Percentiles rank a stretch among this genome's conserved stretches.
Evolutionary conservation across 768 basidiomycete species (phyloP).

Genomic region (Daedaleopsis nitida): DNA sequence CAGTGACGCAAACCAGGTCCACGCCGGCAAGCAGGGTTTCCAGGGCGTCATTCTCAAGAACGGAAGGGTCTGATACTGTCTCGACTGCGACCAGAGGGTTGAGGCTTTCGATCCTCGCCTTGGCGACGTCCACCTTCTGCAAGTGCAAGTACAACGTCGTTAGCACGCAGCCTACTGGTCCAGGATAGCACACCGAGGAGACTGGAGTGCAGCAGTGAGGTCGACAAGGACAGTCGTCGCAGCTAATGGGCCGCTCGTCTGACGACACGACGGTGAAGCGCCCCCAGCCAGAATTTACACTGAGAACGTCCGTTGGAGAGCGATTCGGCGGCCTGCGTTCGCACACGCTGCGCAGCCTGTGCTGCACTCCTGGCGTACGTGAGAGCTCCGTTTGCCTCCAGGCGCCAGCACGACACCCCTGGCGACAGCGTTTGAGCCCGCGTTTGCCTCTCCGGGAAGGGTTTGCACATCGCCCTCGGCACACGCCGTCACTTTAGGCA

Average conservation of each 20-base stretch:
- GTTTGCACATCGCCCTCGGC: not conserved
- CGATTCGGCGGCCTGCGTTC: not conserved
- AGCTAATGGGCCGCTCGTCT: not conserved
- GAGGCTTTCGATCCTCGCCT: constrained; percentile 80
- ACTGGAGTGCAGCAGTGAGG: too few relatives aligned
- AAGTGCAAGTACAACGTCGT: constrained; percentile 35
- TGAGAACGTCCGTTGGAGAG: not conserved
- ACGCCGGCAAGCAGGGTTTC: constrained; percentile 62
- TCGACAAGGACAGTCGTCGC: not conserved
- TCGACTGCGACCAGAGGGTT: constrained; percentile 91
- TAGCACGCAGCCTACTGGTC: not conserved
- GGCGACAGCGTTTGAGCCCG: not conserved
- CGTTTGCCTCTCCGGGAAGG: not conserved
- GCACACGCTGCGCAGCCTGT: constrained; percentile 17
- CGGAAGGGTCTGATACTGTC: constrained; percentile 53
- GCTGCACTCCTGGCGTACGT: constrained; percentile 7
- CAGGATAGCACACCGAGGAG: not conserved
- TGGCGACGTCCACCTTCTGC: constrained; percentile 86
- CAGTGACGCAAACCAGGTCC: constrained; percentile 88
- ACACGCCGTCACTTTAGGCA: not conserved
- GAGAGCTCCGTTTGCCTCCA: constrained; percentile 3
- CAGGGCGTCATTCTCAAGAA: constrained; percentile 53
- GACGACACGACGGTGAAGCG: not conserved
- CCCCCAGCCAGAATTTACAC: not conserved
- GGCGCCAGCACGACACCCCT: constrained; percentile 5